phyloP scores from a whole-genome alignment of 2,329 filamentous ascomycete species.

The Didymellaceae sp. region DNA sequence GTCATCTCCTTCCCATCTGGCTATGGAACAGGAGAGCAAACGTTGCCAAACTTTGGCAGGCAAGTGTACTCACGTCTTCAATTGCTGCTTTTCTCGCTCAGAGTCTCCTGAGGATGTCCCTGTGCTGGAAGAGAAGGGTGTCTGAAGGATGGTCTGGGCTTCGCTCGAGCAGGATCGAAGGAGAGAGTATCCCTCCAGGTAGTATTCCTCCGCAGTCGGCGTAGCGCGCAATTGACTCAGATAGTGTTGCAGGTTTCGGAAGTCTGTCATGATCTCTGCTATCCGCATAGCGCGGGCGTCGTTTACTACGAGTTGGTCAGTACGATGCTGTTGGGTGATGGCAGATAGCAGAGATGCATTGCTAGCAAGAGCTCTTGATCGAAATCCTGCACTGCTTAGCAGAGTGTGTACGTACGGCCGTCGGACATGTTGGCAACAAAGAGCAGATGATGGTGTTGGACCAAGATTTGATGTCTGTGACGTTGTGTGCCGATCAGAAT shows the following conservation, averaged over 20 bases:
- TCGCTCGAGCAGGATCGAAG: slow-evolving; percentile 63
- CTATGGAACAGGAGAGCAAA: neutral
- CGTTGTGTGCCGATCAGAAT: slow-evolving; percentile 4
- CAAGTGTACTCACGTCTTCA: slow-evolving; percentile 58
- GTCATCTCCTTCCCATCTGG: neutral
- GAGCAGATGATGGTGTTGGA: neutral
- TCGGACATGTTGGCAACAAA: slow-evolving; percentile 57
- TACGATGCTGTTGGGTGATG: neutral
- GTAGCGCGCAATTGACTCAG: slow-evolving; percentile 61
- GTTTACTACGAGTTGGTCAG: slow-evolving; percentile 58
- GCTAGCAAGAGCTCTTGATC: neutral
- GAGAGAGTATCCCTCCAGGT: slow-evolving; percentile 65
- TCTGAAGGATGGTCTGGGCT: slow-evolving; percentile 61
- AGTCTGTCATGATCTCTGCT: slow-evolving; percentile 69
- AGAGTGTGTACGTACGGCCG: slow-evolving; percentile 57
- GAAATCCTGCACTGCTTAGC: neutral
- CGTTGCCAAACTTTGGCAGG: neutral
- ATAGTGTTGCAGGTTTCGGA: slow-evolving; percentile 65
- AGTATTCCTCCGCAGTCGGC: slow-evolving; percentile 61
- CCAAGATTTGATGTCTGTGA: slow-evolving; percentile 7
- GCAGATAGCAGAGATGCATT: neutral
- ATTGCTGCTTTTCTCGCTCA: slow-evolving; percentile 63
- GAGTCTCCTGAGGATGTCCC: slow-evolving; percentile 53
- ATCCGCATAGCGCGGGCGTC: slow-evolving; percentile 68
- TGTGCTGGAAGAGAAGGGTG: slow-evolving; percentile 57